Evolutionary conservation across 495 filamentous ascomycete species (phyloP).

Genomic region (Penicillium fimorum): DNA sequence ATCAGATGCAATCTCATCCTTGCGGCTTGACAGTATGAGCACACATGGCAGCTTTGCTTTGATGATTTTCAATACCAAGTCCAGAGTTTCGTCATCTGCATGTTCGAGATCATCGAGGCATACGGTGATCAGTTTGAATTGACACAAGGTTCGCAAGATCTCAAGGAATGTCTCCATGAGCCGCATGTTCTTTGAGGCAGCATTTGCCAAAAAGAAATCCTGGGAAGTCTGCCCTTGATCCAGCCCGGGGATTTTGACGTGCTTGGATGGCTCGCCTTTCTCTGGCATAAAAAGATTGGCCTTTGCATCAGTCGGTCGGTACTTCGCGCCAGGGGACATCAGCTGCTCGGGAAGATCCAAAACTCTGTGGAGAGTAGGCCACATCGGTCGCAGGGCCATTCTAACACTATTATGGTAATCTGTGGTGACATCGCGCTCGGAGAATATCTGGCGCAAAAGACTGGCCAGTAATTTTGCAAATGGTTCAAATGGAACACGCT

Average conservation of each 20-base stretch:
- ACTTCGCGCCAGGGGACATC: conserved; percentile 48
- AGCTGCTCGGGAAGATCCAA: conserved; percentile 78
- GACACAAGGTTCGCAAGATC: conserved; percentile 73
- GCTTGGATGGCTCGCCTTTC: conserved; percentile 38
- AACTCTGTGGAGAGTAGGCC: conserved; percentile 72
- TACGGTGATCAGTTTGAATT: conserved; percentile 76
- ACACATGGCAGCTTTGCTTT: conserved; percentile 70
- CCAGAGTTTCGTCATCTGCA: conserved; percentile 80
- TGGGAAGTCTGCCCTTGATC: conserved; percentile 55
- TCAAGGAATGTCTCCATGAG: conserved; percentile 83
- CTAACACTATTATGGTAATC: conserved; percentile 76
- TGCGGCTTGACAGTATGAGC: conserved; percentile 60
- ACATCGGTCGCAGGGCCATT: conserved; percentile 69
- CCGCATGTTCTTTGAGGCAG: conserved; percentile 70
- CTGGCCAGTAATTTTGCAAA: conserved; percentile 77
- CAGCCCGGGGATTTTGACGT: conserved; percentile 33
- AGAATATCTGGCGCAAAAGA: conserved; percentile 86
- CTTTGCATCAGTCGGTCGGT: conserved; percentile 34
- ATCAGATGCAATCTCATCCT: conserved; percentile 40
- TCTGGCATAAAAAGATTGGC: conserved; percentile 27
- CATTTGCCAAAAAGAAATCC: conserved; percentile 68
- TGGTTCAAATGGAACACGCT: conserved; percentile 78
- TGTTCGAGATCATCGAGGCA: conserved; percentile 85
- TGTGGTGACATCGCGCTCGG: conserved; percentile 80
- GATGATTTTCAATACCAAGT: conserved; percentile 74